A percentile compares a stretch with the other conserved stretches of the same genome.
These are phyloP conservation scores for Gamsiella multidivaricata DNA, from an alignment of 192 early-diverging fungal species.

Conservation along the genomic window DNA sequence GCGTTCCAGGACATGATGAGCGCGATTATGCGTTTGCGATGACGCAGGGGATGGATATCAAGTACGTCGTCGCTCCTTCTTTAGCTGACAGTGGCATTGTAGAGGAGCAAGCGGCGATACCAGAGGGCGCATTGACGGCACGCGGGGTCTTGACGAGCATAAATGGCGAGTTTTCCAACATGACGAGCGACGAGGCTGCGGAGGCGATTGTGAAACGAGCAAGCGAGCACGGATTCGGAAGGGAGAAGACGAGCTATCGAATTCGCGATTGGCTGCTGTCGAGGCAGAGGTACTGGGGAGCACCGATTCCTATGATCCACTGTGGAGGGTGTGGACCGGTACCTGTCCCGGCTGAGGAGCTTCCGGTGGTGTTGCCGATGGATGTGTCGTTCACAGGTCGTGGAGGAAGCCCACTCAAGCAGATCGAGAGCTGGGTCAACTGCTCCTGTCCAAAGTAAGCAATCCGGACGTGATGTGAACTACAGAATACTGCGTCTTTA, in stretches of 20 bases:
- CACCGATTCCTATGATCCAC: slow-evolving; percentile 95
- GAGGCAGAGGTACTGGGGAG: slow-evolving; percentile 96
- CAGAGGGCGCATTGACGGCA: slow-evolving; percentile 53
- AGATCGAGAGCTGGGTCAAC: slow-evolving; percentile 73
- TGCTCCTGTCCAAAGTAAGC: slow-evolving; percentile 81
- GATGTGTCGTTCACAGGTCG: slow-evolving; percentile 68
- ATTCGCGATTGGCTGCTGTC: slow-evolving; percentile 97
- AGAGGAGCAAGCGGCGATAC: background rate
- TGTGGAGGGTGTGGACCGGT: slow-evolving; percentile 84
- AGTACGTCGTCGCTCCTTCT: slow-evolving; percentile 62
- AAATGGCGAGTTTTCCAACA: slow-evolving; percentile 70
- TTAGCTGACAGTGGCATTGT: slow-evolving; percentile 6
- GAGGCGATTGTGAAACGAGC: slow-evolving; percentile 65
- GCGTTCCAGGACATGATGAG: slow-evolving; percentile 84
- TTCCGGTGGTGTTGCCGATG: slow-evolving; percentile 81
- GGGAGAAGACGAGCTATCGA: slow-evolving; percentile 70
- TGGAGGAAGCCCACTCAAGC: slow-evolving; percentile 77
- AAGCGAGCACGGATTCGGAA: slow-evolving; percentile 57
- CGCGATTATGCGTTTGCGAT: slow-evolving; percentile 78
- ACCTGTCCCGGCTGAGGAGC: slow-evolving; percentile 81
- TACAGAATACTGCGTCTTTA: background rate
- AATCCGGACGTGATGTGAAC: background rate
- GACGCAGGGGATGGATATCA: slow-evolving; percentile 60
- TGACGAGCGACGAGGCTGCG: slow-evolving; percentile 68
- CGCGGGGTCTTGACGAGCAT: slow-evolving; percentile 67